Conservation (phyloP, 139 green algal species). For the Pleodorina starrii region DNA sequence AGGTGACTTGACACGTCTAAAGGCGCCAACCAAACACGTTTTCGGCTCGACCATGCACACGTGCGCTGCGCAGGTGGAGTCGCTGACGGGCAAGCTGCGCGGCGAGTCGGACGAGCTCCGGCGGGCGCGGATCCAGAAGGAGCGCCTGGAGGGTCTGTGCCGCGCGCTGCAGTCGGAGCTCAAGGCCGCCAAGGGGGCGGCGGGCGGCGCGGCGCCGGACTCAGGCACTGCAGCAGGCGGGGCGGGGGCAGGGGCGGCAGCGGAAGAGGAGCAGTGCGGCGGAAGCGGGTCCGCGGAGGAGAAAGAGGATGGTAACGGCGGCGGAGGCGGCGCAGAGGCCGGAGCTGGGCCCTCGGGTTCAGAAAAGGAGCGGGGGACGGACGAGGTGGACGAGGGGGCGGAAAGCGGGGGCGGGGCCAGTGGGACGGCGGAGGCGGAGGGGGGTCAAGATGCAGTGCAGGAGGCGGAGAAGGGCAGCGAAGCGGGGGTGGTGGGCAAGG, state of each 20-base stretch:
- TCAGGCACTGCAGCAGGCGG: not conserved
- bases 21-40: too few species aligned
- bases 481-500: not conserved
- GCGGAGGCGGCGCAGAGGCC: not conserved
- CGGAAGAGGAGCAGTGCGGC: not conserved
- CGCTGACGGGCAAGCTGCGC: not conserved
- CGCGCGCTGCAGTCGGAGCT: conserved; percentile 47
- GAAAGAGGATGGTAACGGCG: not conserved
- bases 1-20: too few species aligned
- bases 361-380: not conserved
- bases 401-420: not conserved
- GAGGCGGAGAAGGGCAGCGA: not conserved
- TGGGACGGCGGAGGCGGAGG: not conserved
- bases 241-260: not conserved
- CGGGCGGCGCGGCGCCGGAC: not conserved
- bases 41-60: too few species aligned
- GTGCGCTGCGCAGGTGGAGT: conserved; percentile 40
- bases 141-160: conserved; percentile 58
- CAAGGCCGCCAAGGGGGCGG: conserved; percentile 26
- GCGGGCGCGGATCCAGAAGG: conserved; percentile 52
- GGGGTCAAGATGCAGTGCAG: not conserved
- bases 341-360: not conserved
- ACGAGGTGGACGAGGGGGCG: not conserved
- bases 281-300: too few species aligned
- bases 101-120: conserved; percentile 44